Conservation (phyloP, 192 early-diverging fungal genomes). For the Backusella morwellensis region DNA sequence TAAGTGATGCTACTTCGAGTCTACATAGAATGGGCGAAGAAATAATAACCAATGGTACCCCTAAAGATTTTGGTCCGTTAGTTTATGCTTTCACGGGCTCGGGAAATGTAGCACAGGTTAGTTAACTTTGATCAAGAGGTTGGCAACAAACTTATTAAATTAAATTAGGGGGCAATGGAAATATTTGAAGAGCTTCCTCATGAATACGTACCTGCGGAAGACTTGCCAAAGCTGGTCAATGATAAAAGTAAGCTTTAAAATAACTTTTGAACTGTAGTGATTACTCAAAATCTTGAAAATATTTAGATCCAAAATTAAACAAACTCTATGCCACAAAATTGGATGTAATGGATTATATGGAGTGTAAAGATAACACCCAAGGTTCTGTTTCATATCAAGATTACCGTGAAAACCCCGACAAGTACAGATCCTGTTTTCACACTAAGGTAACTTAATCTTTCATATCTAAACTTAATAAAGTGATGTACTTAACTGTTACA, state of each 20-base stretch:
- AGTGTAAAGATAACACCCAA: conserved; percentile 63
- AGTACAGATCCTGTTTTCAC: conserved; percentile 79
- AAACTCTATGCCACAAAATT: conserved; percentile 85
- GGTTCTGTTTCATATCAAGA: conserved; percentile 56
- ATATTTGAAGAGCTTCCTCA: conserved; percentile 92
- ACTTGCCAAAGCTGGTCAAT: conserved; percentile 54
- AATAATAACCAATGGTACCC: conserved; percentile 86
- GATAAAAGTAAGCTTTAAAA: conserved; percentile 52
- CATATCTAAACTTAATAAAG: conserved; percentile 6
- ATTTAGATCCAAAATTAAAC: conserved; percentile 58
- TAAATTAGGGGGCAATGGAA: conserved; percentile 73
- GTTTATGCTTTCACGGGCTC: conserved; percentile 88
- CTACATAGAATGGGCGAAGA: conserved; percentile 69
- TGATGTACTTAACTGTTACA: conserved; percentile 21
- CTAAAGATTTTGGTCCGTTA: conserved; percentile 86
- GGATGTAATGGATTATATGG: conserved; percentile 76
- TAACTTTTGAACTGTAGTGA: background rate
- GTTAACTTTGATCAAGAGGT: background rate
- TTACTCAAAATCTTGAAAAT: background rate
- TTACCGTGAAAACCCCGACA: conserved; percentile 76
- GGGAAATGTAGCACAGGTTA: conserved; percentile 83
- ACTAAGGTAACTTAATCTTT: conserved; percentile 49
- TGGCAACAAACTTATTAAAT: conserved; percentile 2
- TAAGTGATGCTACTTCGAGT: conserved; percentile 59
- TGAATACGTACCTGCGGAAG: conserved; percentile 77